Percentiles rank a stretch among this genome's conserved stretches.
phyloP scores from a whole-genome alignment of 768 basidiomycete species.

The Boletus speciosus region DNA sequence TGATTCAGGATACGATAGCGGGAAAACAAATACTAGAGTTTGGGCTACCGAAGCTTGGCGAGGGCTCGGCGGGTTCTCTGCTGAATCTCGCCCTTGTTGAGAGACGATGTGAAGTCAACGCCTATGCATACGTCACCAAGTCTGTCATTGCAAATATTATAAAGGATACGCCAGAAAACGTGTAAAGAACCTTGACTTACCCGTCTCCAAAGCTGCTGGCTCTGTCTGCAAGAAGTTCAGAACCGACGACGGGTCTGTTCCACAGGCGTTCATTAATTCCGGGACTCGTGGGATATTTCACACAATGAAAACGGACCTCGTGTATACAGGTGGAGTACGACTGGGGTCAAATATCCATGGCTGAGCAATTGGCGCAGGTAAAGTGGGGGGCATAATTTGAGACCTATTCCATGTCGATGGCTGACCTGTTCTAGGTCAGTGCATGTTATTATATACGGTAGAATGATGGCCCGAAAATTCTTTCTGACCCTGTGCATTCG shows the following conservation, averaged over 20 bases:
- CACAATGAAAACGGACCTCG: not conserved
- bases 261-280: not conserved
- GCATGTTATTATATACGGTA: not conserved
- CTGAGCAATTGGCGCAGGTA: not conserved
- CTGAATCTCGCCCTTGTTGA: not conserved
- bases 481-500: no score
- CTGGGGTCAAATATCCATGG: not conserved
- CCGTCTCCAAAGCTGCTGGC: slow-evolving; percentile 6
- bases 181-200: not conserved
- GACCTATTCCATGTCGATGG: not conserved
- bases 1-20: not conserved
- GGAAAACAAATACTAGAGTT: not conserved
- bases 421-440: not conserved
- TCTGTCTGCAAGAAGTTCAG: slow-evolving; percentile 10
- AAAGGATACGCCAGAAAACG: not conserved
- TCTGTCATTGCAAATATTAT: not conserved
- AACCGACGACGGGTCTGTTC: slow-evolving; percentile 11
- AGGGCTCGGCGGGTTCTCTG: slow-evolving; percentile 4
- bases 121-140: slow-evolving; percentile 8
- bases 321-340: not conserved
- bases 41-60: slow-evolving; percentile 8
- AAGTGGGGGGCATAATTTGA: not conserved
- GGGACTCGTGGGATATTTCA: not conserved
- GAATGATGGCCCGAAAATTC: not conserved
- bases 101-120: slow-evolving; percentile 4